Percentiles rank a stretch among this genome's conserved stretches.
Conservation (phyloP, 2,329 filamentous ascomycete species). For the Paramyrothecium roridum region DNA sequence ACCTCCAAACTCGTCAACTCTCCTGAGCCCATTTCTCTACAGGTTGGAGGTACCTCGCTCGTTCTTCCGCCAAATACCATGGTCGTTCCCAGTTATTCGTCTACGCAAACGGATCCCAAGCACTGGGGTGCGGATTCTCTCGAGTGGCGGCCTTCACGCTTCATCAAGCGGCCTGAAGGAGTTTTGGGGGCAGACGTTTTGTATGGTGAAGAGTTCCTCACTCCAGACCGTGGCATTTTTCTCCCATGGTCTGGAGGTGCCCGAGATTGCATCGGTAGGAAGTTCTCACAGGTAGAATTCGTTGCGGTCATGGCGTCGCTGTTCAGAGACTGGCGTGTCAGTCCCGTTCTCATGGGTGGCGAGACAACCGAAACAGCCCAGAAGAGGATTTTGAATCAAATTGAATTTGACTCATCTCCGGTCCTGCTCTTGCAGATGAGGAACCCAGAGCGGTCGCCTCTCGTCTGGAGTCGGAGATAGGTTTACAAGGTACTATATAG, state of each 20-base stretch:
- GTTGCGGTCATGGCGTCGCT: slow-evolving; percentile 15
- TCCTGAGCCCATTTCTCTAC: slow-evolving; percentile 1
- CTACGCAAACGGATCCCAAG: slow-evolving; percentile 4
- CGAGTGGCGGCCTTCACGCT: slow-evolving; percentile 14
- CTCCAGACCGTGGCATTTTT: slow-evolving; percentile 4
- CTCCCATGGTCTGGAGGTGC: slow-evolving; percentile 13
- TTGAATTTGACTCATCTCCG: slow-evolving; percentile 14
- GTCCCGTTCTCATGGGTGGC: background rate
- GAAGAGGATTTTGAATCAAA: slow-evolving; percentile 12
- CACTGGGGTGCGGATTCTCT: slow-evolving; percentile 15
- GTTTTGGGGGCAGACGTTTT: background rate
- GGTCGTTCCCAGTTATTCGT: slow-evolving; percentile 3
- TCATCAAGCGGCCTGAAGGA: background rate
- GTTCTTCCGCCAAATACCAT: slow-evolving; percentile 3
- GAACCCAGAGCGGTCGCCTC: slow-evolving; percentile 17
- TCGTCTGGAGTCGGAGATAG: slow-evolving; percentile 11
- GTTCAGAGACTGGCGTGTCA: background rate
- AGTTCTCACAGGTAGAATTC: slow-evolving; percentile 19
- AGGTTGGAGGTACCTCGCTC: slow-evolving; percentile 2
- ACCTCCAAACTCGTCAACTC: slow-evolving; percentile 17
- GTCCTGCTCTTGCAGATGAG: slow-evolving; percentile 19
- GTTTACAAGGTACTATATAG: too few relatives aligned
- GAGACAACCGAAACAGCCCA: slow-evolving; percentile 5
- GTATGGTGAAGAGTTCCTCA: slow-evolving; percentile 8
- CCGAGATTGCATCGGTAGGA: slow-evolving; percentile 15